Evolutionary conservation across 495 filamentous ascomycete species (phyloP), one percentile per base, ranked within the genome.

Genomic region (Cercophora sp.): DNA sequence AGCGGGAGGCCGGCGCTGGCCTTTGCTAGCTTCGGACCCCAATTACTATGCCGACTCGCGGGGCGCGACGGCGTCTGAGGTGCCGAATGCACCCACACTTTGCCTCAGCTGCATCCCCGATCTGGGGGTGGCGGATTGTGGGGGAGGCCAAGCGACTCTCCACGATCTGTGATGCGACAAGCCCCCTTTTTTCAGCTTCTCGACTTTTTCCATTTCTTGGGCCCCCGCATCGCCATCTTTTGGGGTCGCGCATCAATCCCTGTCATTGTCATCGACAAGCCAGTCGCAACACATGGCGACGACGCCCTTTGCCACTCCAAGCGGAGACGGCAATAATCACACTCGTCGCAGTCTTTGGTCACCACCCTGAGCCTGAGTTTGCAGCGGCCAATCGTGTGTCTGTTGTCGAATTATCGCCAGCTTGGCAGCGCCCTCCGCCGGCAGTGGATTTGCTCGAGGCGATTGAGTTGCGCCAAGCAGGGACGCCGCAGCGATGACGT

Each of bases 51-150:
- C 63, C 58, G 61, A 61, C 58, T 66, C 48, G 56, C 25, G 15
- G 15, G 26, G 26, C 15, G 13, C 11, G 44, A 47, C 44, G 44
- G 44, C 15, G 44, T 27, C 15, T 41, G 37, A 16, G 13, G 37
- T 41, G 19, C 59, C 54, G 52, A 60, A 65, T 65, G 54, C 62
- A 60, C 58, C 43, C 42, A 57, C 62, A 56, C 41, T 29, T 26
- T n/a, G 5, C 26, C 19, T 18, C 22, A 22, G 8, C n/a, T n/a
- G n/a, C n/a, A n/a, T n/a, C n/a, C 44, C 56, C 50, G 56, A 54
- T 41, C 26, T 53, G 32, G 48, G 45, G 36, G 50, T 35, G 22
- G 35, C 32, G 37, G 29, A 6, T 6, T 32, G 29, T 32, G 51
- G 42, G 42, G 41, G n/a, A n/a, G n/a, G n/a, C n/a, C n/a, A n/a